Base-by-base conservation (phyloP, 139 green algal species). In the Desmodesmus armatus region DNA sequence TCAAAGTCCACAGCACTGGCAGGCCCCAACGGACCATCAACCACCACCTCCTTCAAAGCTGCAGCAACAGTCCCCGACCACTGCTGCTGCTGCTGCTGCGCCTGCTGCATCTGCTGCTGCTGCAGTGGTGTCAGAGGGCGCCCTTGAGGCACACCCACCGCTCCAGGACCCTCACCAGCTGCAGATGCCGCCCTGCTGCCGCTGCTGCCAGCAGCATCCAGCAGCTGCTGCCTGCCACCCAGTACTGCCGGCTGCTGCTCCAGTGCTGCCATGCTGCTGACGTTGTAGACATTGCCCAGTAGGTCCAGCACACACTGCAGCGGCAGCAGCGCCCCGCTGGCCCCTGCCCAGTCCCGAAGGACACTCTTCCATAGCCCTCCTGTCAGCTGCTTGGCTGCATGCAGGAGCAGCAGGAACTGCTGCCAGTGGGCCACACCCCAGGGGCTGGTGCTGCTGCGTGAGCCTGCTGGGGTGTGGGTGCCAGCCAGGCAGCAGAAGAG, bases 241-340 rank as follows among this genome's bases (percentile, higher is more conserved):
- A 69, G 47, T 23, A 78, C 25, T 62, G 66, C 80, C 40, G 66
- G 66, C 35, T 70, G 67, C 80, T 31, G 65, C 27, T 40, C 47
- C 25, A 85, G 49, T 21, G 69, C 44, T 55, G 80, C 55, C 66
- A 69, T 21, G 35, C 47, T 21, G 27, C 37, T 53, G 0, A 70
- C 35, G n/a, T 86, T 86, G 69, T 86, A 86, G 27, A 86, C 9
- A 27, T 86, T 86, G 13, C 51, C 80, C 39, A 86, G 51, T 39
- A 86, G 65, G 69, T 86, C 80, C 7, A 75, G 80, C 53, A 60
- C 80, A 43, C 66, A 78, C 53, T 86, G 80, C 69, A 86, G 67
- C 29, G 80, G 80, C 80, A 86, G 80, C 25, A 41, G 35, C 11
- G 53, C 80, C 5, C 80, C 80, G 19, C 49, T 29, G n/a, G 37